Base-by-base conservation (phyloP, 441 rosid genomes). In the Populus hybrid region DNA sequence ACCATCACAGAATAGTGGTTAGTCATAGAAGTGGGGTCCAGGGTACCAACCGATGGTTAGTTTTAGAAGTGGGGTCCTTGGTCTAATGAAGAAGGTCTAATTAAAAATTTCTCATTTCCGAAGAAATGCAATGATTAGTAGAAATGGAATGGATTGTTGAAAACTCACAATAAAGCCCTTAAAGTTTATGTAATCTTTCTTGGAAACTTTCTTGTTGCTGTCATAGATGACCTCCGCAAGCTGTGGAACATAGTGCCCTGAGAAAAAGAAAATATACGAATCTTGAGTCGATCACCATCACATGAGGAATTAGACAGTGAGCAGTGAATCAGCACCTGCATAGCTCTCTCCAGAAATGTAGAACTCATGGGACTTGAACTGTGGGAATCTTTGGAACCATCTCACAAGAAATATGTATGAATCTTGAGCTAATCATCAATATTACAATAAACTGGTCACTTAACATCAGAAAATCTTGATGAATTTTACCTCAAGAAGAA, bases 321-420 rank as follows among this genome's bases (percentile, higher is more conserved):
- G 61, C 28, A 26, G 5, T 16, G 61, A 28, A 54, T 16, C 61
- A 54, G n/a, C 79, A 93, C 95, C 95, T 67, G 90, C 95, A 50
- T 93, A 93, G 91, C 95, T 93, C 85, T 93, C 95, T 78, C 97
- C 97, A 18, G 93, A 74, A 36, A 93, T 84, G 88, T 83, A 91
- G 83, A 91, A 93, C 8, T 89, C 94, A 71, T 81, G 93, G 34
- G 93, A 85, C 79, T 89, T 89, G 86, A 75, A 93, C 71, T 93
- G 94, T 5, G 97, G 95, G 76, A 91, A 93, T 83, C 97, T 88
- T 68, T 77, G 79, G 74, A 93, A 85, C 97, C 97, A 91, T 80
- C 88, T 87, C 76, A 86, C 83, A 11, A 93, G 92, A 79, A 93
- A 93, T 46, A 23, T 30, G 82, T 89, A 86, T 34, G 94, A 85